Evolutionary conservation across 2,329 filamentous ascomycete genomes (phyloP).

Genomic region (Aureobasidium musti): DNA sequence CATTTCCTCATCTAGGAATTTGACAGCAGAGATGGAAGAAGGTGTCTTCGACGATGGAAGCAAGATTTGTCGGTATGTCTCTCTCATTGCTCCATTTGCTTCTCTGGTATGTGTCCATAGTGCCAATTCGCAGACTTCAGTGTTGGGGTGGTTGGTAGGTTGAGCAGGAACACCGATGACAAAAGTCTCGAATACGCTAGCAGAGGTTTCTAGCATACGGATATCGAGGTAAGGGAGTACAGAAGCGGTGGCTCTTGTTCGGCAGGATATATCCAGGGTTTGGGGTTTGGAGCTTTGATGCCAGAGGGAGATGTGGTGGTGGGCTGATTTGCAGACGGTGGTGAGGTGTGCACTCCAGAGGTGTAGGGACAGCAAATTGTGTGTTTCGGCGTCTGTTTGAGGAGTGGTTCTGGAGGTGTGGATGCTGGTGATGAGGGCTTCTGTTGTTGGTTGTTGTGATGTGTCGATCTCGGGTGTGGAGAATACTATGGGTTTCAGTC

Average conservation of each 20-base stretch:
- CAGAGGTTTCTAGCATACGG: background rate
- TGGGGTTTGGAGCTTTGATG: constrained; percentile 4
- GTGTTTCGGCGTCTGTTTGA: background rate
- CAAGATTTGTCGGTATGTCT: background rate
- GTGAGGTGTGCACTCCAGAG: background rate
- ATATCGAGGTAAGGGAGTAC: background rate
- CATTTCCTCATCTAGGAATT: constrained; percentile 17
- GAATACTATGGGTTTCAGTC: constrained; percentile 47
- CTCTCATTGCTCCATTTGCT: background rate
- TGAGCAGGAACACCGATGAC: background rate
- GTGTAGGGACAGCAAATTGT: background rate
- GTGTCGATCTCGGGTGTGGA: background rate
- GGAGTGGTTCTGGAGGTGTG: background rate
- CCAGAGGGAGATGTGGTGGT: constrained; percentile 20
- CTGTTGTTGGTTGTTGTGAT: background rate
- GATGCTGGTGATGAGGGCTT: constrained; percentile 6
- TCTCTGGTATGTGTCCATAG: background rate
- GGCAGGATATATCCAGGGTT: background rate
- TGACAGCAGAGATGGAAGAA: background rate
- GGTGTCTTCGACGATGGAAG: background rate
- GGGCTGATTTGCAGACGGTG: constrained; percentile 15
- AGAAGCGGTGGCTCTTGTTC: background rate
- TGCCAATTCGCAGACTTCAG: background rate
- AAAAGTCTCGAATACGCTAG: background rate
- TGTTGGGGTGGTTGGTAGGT: background rate